Evolutionary conservation across 2,329 filamentous ascomycete species (phyloP).

Genomic region (Colletotrichum lindemuthianum): DNA sequence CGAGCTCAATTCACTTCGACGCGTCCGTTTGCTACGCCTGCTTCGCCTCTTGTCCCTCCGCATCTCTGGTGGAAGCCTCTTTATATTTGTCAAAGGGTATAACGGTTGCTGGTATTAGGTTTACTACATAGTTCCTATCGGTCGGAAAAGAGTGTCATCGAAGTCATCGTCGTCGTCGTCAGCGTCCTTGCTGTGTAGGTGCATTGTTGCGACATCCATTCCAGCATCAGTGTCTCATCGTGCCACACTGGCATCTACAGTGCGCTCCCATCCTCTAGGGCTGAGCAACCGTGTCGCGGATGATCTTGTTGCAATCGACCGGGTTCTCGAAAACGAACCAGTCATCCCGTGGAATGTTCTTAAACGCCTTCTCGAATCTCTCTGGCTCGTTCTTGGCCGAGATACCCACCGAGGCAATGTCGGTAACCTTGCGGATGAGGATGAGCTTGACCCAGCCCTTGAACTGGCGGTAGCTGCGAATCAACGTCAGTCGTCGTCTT

Average conservation of each 20-base stretch:
- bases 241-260: background rate
- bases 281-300: constrained; percentile 44
- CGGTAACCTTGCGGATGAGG: constrained; percentile 84
- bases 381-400: constrained; percentile 77
- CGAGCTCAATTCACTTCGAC: too few relatives aligned
- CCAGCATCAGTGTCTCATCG: constrained; percentile 2
- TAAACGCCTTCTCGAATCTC: constrained; percentile 86
- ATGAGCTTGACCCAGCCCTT: constrained; percentile 85
- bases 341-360: constrained; percentile 71
- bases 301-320: constrained; percentile 64
- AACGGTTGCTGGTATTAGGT: background rate
- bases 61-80: too few relatives aligned
- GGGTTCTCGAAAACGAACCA: constrained; percentile 90
- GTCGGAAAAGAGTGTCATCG: background rate
- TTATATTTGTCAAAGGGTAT: background rate
- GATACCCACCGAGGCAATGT: constrained; percentile 76
- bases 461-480: constrained; percentile 65
- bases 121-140: constrained; percentile 13
- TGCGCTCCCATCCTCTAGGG: background rate
- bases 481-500: background rate
- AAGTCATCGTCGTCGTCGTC: background rate
- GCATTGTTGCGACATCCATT: too few relatives aligned
- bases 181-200: too few relatives aligned
- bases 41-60: too few relatives aligned
- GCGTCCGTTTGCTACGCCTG: too few relatives aligned